These are phyloP conservation scores for Corniculantispora saksenae DNA, from an alignment of 2,329 filamentous ascomycete genomes.

Conservation along the genomic window DNA sequence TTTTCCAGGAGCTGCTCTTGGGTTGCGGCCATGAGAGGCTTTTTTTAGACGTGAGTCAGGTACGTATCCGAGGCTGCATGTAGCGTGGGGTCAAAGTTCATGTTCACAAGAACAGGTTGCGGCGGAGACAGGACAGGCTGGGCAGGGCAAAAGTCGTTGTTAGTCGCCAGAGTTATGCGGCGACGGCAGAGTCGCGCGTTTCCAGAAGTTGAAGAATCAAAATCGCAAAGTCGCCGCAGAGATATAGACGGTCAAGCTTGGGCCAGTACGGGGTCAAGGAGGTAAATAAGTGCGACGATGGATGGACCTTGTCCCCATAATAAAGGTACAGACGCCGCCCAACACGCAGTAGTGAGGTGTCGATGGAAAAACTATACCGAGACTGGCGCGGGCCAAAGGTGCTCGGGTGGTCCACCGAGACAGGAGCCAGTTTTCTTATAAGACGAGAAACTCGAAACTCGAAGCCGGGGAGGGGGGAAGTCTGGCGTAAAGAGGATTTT, in stretches of 20 bases:
- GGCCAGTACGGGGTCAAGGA: slow-evolving; percentile 4
- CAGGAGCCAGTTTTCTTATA: not conserved
- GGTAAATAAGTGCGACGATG: slow-evolving; percentile 6
- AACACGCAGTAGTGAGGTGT: not conserved
- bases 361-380: not conserved
- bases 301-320: slow-evolving; percentile 15
- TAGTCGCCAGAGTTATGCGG: not conserved
- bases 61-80: slow-evolving; percentile 9
- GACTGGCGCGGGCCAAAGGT: not conserved
- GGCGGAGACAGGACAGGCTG: too few relatives aligned
- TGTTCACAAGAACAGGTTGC: not conserved
- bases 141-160: not conserved
- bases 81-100: slow-evolving; percentile 9
- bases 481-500: not conserved
- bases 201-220: not conserved
- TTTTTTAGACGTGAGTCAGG: slow-evolving; percentile 4
- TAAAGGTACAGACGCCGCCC: slow-evolving; percentile 12
- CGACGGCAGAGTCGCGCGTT: not conserved
- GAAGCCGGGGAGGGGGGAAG: not conserved
- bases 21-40: slow-evolving; percentile 27
- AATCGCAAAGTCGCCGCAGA: not conserved
- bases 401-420: not conserved
- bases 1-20: slow-evolving; percentile 32
- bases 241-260: not conserved
- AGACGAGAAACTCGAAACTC: not conserved